Evolutionary conservation across 257 asterid genomes (phyloP), one percentile per base, ranked within the genome.

Genomic region (Ajuga chamaepitys): DNA sequence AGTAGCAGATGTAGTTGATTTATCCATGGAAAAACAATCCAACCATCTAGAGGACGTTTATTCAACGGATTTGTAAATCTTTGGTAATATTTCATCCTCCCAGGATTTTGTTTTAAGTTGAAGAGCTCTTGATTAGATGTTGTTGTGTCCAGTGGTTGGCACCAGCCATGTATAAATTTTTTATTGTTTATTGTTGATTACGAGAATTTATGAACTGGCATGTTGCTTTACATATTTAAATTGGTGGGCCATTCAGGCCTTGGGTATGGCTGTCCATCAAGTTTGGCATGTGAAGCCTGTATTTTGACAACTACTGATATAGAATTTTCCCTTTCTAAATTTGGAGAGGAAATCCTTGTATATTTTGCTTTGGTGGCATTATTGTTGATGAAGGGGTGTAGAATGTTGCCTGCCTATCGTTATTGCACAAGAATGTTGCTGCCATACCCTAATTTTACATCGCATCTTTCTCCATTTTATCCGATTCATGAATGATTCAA

Each of bases 251-350:
- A 45, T 35, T 60, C 51, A 10, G n/a, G n/a, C n/a, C n/a, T n/a
- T n/a, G 32, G 38, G 26, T 64, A 37, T 66, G 70, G 42, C 52
- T 52, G 69, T 51, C 21, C 41, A 10, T 51, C 48, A 1, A 50
- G 62, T 30, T 57, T 69, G 17, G 55, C 72, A 66, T 69, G 72
- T 63, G 71, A 35, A 38, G 37, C 35, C 26, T 32, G 11, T 54
- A 18, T 16, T 45, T 61, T 22, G 47, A 45, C 74, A 67, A 53
- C 48, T 32, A 21, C 24, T 30, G 28, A 67, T 32, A 46, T 44
- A 48, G 45, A 5, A 55, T 60, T 60, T 60, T n/a, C n/a, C 32
- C 12, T 22, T 20, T 13, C 12, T 32, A 18, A 16, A 12, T 58
- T 45, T 37, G 44, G 45, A 48, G 45, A 8, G 12, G 22, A 13